Conservation (phyloP, 768 basidiomycete genomes). For the Panaeolus papilionaceus region DNA sequence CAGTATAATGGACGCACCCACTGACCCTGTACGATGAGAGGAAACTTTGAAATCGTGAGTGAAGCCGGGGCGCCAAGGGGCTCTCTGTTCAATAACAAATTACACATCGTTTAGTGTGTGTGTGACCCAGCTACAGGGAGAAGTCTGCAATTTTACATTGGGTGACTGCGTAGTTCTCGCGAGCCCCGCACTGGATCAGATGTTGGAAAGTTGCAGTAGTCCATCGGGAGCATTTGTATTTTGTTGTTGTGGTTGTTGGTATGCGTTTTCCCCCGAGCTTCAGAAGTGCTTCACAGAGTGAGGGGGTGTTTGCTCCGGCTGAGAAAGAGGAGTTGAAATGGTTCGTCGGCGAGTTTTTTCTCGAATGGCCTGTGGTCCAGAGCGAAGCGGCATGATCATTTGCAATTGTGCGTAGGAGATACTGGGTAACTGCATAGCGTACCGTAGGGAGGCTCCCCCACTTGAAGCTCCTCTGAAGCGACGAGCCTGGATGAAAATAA, state of each 20-base stretch:
- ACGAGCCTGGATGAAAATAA: background rate
- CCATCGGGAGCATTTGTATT: too few species aligned
- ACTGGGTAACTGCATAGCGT: background rate
- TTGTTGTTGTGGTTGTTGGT: background rate
- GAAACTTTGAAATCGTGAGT: background rate
- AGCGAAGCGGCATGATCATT: background rate
- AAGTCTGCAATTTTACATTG: background rate
- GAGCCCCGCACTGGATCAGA: conserved; percentile 1
- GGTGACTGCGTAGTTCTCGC: background rate
- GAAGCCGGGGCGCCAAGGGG: background rate
- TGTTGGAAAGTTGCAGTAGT: background rate
- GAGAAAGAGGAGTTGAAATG: background rate
- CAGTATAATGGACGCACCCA: background rate
- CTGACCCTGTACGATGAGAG: background rate
- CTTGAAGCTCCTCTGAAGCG: background rate
- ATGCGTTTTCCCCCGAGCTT: background rate
- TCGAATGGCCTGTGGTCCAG: background rate
- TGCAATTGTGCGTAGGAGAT: background rate
- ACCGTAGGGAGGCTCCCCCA: too few species aligned
- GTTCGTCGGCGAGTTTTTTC: background rate
- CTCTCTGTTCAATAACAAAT: background rate
- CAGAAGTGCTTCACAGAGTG: background rate
- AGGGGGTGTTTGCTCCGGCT: background rate
- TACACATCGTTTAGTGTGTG: conserved; percentile 1
- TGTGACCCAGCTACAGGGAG: background rate